A percentile compares a stretch with the other conserved stretches of the same genome.
Conservation (phyloP, 2,329 filamentous ascomycete species). For the Cercospora canescens region DNA sequence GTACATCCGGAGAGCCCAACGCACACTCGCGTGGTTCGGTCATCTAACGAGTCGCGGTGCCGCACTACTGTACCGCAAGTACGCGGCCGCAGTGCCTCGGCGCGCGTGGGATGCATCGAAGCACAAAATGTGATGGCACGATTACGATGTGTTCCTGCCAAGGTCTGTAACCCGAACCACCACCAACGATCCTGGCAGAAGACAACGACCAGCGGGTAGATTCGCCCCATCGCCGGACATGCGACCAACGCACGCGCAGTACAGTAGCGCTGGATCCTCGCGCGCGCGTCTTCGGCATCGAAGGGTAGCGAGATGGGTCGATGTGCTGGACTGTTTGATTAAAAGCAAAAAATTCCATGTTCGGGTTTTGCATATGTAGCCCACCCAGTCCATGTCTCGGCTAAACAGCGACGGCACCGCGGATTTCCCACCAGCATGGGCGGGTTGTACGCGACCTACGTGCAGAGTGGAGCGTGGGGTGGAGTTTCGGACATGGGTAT, state of each 20-base stretch:
- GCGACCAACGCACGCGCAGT: not conserved
- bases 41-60: not conserved
- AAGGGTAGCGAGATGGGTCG: too few relatives aligned
- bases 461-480: not conserved
- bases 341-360: too few relatives aligned
- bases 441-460: not conserved
- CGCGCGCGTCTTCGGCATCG: conserved; percentile 1
- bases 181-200: not conserved
- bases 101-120: not conserved
- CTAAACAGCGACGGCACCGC: not conserved
- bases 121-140: not conserved
- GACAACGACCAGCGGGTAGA: not conserved
- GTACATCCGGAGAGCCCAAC: not conserved
- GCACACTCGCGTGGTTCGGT: not conserved
- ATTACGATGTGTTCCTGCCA: not conserved
- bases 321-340: too few relatives aligned
- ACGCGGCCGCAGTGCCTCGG: not conserved
- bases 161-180: not conserved
- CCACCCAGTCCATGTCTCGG: too few relatives aligned
- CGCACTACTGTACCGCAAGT: not conserved
- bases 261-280: not conserved
- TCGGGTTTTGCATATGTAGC: too few relatives aligned
- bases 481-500: not conserved
- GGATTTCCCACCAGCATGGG: not conserved
- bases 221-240: not conserved